Base-by-base conservation (phyloP, 257 asterid genomes). In the Penstemon barbatus region DNA sequence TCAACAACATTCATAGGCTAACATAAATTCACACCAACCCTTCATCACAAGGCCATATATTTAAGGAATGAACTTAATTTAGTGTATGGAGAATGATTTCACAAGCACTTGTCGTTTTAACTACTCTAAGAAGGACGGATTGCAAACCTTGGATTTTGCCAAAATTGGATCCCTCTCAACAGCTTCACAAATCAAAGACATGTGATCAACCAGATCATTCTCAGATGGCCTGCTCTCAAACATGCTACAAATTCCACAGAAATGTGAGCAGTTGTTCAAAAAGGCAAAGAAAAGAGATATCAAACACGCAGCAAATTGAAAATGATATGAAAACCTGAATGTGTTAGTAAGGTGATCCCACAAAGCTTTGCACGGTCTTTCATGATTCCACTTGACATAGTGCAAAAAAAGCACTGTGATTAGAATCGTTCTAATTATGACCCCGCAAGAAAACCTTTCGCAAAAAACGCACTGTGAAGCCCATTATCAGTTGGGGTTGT, bases 241-340 rank as follows among this genome's bases (percentile, higher is more conserved):
- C 75, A 70, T 74, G 77, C 95, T 87, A 65, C 50, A 72, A 73
- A 71, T 65, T 41, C 49, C 75, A 74, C 66, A 75, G 44, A 57
- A 61, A 46, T 12, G 57, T 73, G 38, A 75, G 54, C 57, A 4
- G 11, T 56, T 15, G 45, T 61, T 25, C 19, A 55, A 48, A 64
- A 46, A 44, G 6, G 10, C 51, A 62, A 19, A 11, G 51, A 59
- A n/a, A n/a, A n/a, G n/a, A n/a, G 60, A 57, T 66, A 66, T 5
- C 49, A 75, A 69, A 66, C 49, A 18, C 33, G 33, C 12, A 18
- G 55, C 15, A 25, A 72, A 46, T 61, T 75, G 74, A 40, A 45
- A n/a, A n/a, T n/a, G n/a, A n/a, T 15, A 70, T 37, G 41, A 39
- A 49, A 58, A 94, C 99, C 97, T 94, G 85, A 94, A 86, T 53